These are phyloP conservation scores for Diutina ranongensis DNA, from an alignment of 1,139 yeast genomes.

Conservation along the genomic window DNA sequence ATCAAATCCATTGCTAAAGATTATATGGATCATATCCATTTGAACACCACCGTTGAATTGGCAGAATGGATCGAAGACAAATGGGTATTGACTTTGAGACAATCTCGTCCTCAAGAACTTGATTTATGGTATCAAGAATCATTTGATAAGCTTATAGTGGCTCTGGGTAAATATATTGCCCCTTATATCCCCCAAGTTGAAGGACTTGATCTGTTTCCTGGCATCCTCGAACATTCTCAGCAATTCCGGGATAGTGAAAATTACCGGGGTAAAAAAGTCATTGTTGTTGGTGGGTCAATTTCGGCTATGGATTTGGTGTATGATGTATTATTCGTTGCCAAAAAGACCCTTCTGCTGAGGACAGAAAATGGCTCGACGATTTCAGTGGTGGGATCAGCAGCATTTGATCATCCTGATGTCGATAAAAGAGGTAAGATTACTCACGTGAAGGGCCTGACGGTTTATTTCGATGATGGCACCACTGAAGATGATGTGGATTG, in stretches of 20 bases:
- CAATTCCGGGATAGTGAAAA: neutral
- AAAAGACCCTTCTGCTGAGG: slow-evolving; percentile 5
- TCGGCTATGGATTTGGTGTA: slow-evolving; percentile 2
- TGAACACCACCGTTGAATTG: neutral
- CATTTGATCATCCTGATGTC: slow-evolving; percentile 3
- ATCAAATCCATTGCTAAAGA: neutral
- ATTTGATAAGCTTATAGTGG: slow-evolving; percentile 1
- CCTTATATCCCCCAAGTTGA: slow-evolving; percentile 2
- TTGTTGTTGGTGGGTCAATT: slow-evolving; percentile 1
- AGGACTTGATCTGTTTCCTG: neutral
- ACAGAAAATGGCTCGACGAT: neutral
- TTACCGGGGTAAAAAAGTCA: neutral
- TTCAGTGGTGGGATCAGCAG: neutral
- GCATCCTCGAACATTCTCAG: neutral
- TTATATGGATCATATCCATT: neutral
- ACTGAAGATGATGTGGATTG: neutral
- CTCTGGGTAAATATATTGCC: slow-evolving; percentile 2
- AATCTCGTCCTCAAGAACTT: neutral
- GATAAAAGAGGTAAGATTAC: neutral
- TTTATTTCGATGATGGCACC: slow-evolving; percentile 3
- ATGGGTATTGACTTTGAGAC: neutral
- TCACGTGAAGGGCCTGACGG: neutral
- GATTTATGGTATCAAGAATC: neutral
- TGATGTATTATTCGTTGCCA: slow-evolving; percentile 2
- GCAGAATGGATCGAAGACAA: neutral